Evolutionary conservation across 768 basidiomycete genomes (phyloP), one percentile per base, ranked within the genome.

Genomic region (Rhizopogon vulgaris): DNA sequence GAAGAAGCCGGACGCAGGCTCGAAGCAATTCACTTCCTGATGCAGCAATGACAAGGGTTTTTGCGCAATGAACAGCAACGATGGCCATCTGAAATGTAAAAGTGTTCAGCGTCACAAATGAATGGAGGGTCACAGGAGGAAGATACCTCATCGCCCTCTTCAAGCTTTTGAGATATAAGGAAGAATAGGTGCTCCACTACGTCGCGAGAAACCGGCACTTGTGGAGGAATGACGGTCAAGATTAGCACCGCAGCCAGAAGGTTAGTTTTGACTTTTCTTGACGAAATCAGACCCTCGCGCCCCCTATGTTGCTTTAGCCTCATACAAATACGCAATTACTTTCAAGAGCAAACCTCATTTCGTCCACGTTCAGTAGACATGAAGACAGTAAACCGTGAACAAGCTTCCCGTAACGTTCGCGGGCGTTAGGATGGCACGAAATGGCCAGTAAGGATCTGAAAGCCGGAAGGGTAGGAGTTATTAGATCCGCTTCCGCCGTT

Each of bases 31-130:
- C 69, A 48, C 80, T 84, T 4, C 83, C 85, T 3, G 83, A 71
- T 0, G 91, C 86, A 2, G 94, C 84, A 5, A 80, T 66, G 34
- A 91, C 76, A 38, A 97, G 71, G 0, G 94, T 94, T 63, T 88
- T 90, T 1, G 88, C 82, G 60, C 95, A 97, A 59, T 98, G 92
- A 2, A 87, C 81, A 1, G 94, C 93, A 2, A 89, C 90, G n/a
- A 91, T 65, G 1, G 87, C 83, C 38, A 84, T 73, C 90, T 96
- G 52, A 27, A 27, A 39, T 18, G 7, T 12, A 39, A 36, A 27
- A 60, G 38, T 32, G 2, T 36, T 39, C 18, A 41, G 38, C 22
- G 25, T 38, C 10, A 34, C 58, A 40, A 6, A 15, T n/a, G n/a
- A 27, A n/a, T 7, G 8, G 41, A 22, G 22, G 15, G 24, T 60